Evolutionary conservation across 257 asterid species (phyloP).

Genomic region (Petunia secreta): DNA sequence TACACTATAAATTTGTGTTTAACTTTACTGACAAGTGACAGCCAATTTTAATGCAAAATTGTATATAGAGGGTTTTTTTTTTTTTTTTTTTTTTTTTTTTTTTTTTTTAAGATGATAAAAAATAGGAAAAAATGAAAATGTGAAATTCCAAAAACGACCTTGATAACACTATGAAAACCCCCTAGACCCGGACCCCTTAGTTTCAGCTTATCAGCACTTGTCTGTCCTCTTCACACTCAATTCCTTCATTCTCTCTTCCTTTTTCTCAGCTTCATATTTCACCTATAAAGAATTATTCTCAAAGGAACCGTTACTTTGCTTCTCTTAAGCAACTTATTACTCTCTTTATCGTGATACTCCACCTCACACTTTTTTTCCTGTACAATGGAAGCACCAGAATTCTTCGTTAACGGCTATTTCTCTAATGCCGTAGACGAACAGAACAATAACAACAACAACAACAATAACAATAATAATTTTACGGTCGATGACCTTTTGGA

Average conservation of each 20-base stretch:
- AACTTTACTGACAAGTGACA: no score
- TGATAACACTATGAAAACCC: slow-evolving; percentile 65
- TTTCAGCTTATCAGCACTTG: slow-evolving; percentile 51
- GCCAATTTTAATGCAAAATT: background rate
- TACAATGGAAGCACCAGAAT: slow-evolving; percentile 48
- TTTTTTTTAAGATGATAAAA: background rate
- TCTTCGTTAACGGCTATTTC: slow-evolving; percentile 38
- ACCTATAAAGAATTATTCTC: slow-evolving; percentile 16
- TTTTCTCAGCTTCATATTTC: slow-evolving; percentile 23
- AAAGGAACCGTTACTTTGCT: slow-evolving; percentile 40
- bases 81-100: no score
- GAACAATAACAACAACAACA: background rate
- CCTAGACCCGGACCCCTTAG: slow-evolving; percentile 43
- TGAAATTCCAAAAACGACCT: slow-evolving; percentile 35
- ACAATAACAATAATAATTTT: slow-evolving; percentile 43
- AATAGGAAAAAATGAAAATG: no score
- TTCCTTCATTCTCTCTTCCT: slow-evolving; percentile 35
- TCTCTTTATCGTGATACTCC: background rate
- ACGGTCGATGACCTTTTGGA: slow-evolving; percentile 82
- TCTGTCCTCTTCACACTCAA: slow-evolving; percentile 43
- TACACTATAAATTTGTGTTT: background rate
- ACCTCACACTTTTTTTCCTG: background rate
- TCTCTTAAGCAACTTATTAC: slow-evolving; percentile 25
- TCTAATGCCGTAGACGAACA: slow-evolving; percentile 32
- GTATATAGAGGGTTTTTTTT: no score